Evolutionary conservation across 192 early-diverging fungal genomes (phyloP).

Genomic region (Coemansia biformis): DNA sequence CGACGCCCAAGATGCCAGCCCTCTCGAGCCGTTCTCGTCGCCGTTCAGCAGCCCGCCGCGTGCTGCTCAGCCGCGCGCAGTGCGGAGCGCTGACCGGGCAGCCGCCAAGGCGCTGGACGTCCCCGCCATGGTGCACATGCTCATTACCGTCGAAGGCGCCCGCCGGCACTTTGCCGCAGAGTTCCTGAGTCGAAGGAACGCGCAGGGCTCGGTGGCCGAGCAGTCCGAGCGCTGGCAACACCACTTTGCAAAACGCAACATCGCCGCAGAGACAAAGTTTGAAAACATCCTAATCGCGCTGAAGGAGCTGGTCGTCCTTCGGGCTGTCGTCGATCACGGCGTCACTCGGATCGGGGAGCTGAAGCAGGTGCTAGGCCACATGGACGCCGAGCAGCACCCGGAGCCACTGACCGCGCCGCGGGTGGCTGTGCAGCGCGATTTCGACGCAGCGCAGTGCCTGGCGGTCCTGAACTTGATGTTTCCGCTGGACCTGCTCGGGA

Average conservation of each 20-base stretch:
- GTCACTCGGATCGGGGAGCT: slow-evolving; percentile 18
- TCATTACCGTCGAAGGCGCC: slow-evolving; percentile 30
- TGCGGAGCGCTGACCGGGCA: neutral
- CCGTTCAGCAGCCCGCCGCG: slow-evolving; percentile 12
- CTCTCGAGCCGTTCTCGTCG: slow-evolving; percentile 9
- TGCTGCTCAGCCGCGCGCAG: neutral
- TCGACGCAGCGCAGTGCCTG: slow-evolving; percentile 24
- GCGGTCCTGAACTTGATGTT: slow-evolving; percentile 46
- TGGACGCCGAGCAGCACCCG: neutral
- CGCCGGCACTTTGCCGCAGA: slow-evolving; percentile 21
- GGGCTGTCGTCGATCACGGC: slow-evolving; percentile 8
- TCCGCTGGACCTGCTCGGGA: slow-evolving; percentile 17
- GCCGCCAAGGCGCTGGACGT: slow-evolving; percentile 11
- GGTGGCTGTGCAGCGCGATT: no score
- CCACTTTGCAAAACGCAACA: slow-evolving; percentile 40
- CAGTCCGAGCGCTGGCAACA: slow-evolving; percentile 49
- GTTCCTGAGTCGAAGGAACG: slow-evolving; percentile 15
- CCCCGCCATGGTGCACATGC: slow-evolving; percentile 16
- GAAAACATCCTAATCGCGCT: slow-evolving; percentile 43
- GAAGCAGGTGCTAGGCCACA: neutral
- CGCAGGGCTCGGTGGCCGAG: slow-evolving; percentile 20
- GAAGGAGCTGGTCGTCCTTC: slow-evolving; percentile 40
- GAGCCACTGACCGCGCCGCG: no score
- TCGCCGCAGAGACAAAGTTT: slow-evolving; percentile 37
- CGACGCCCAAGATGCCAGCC: no score